Evolutionary conservation across 2,329 filamentous ascomycete genomes (phyloP).

Genomic region (Colletotrichum magnum): DNA sequence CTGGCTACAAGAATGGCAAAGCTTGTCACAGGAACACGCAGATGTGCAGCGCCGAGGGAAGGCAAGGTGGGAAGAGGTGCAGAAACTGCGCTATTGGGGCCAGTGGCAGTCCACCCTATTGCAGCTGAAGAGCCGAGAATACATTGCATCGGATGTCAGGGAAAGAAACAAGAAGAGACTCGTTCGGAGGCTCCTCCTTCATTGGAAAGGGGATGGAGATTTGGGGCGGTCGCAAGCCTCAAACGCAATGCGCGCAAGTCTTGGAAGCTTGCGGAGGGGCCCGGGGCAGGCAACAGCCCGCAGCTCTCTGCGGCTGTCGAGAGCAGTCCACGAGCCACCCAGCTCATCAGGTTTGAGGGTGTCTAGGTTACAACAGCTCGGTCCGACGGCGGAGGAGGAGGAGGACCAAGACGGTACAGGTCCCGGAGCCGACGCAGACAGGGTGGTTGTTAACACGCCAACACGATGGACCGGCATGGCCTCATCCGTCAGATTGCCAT

Average conservation of each 20-base stretch:
- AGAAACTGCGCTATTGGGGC: constrained; percentile 37
- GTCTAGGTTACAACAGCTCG: constrained; percentile 22
- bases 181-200: constrained; percentile 31
- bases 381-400: constrained; percentile 28
- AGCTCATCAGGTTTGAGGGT: constrained; percentile 20
- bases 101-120: constrained; percentile 40
- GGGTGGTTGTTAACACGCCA: constrained; percentile 54
- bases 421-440: constrained; percentile 20
- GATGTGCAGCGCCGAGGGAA: constrained; percentile 8
- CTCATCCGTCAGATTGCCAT: constrained; percentile 54
- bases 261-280: constrained; percentile 22
- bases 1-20: constrained; percentile 40
- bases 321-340: constrained; percentile 17
- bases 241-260: constrained; percentile 19
- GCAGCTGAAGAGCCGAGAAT: constrained; percentile 40
- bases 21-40: constrained; percentile 17
- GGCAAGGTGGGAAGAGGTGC: constrained; percentile 20
- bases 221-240: constrained; percentile 4
- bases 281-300: constrained; percentile 2
- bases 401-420: constrained; percentile 34
- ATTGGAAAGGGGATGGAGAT: constrained; percentile 31
- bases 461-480: constrained; percentile 62
- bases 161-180: constrained; percentile 39
- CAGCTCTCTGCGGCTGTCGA: constrained; percentile 31
- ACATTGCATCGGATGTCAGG: constrained; percentile 37